A percentile compares a stretch with the other conserved stretches of the same genome.
Evolutionary conservation across 352 stramenopile genomes (phyloP).

Genomic region (Phytophthora nicotianae): DNA sequence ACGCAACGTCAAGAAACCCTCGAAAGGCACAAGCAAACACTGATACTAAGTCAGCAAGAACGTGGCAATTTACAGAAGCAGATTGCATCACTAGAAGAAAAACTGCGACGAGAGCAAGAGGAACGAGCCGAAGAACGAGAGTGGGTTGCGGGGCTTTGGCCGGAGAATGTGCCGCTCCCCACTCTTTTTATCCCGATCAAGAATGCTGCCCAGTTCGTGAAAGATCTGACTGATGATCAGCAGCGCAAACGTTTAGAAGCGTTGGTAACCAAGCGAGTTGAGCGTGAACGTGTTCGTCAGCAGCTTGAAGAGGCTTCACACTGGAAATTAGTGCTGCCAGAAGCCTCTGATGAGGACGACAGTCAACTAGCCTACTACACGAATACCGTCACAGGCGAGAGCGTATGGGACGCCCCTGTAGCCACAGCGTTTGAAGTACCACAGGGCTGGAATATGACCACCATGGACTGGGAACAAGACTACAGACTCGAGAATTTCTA

Average conservation of each 20-base stretch:
- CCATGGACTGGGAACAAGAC: constrained; percentile 64
- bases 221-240: constrained; percentile 29
- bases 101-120: constrained; percentile 41
- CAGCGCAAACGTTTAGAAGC: constrained; percentile 44
- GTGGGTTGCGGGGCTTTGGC: constrained; percentile 73
- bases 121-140: constrained; percentile 66
- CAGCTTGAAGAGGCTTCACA: constrained; percentile 49
- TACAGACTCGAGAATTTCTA: constrained; percentile 62
- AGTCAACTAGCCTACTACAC: constrained; percentile 49
- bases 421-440: constrained; percentile 69
- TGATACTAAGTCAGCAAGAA: constrained; percentile 8
- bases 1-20: constrained; percentile 8
- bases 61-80: constrained; percentile 14
- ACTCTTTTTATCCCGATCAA: constrained; percentile 58
- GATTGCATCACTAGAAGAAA: constrained; percentile 23
- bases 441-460: constrained; percentile 49
- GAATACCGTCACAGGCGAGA: constrained; percentile 61
- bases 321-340: constrained; percentile 56
- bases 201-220: constrained; percentile 26
- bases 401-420: constrained; percentile 56
- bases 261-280: constrained; percentile 41
- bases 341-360: constrained; percentile 30
- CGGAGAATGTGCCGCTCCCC: constrained; percentile 54
- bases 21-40: constrained; percentile 3
- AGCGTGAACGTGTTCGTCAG: constrained; percentile 43